Conservation (phyloP, 2,329 filamentous ascomycete genomes). For the Xylaria hypoxylon region DNA sequence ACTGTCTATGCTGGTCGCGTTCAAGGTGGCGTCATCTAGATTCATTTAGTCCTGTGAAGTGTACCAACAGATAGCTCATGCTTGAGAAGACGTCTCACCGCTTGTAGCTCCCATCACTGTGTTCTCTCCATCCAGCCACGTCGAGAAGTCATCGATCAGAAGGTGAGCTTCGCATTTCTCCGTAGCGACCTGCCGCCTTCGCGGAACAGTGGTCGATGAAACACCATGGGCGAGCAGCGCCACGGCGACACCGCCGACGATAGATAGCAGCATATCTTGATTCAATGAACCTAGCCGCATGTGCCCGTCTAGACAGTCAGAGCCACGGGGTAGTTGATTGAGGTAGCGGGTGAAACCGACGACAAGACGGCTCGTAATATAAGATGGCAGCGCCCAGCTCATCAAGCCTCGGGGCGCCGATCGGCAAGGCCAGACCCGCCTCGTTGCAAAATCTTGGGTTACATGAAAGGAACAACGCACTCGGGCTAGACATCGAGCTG, state of each 20-base stretch:
- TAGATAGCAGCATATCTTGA: constrained; percentile 44
- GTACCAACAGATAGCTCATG: not conserved
- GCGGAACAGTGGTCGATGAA: constrained; percentile 34
- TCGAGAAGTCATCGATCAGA: constrained; percentile 52
- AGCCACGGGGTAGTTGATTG: constrained; percentile 8
- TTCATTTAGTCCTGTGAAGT: constrained; percentile 17
- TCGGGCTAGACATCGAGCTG: constrained; percentile 30
- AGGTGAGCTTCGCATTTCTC: constrained; percentile 48
- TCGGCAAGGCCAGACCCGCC: constrained; percentile 34
- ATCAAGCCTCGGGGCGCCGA: constrained; percentile 33
- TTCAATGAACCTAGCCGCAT: constrained; percentile 35
- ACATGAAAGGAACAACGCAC: constrained; percentile 28
- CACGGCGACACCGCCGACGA: constrained; percentile 41
- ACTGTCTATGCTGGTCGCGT: constrained; percentile 40
- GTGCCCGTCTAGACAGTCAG: constrained; percentile 16
- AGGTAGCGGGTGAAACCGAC: not conserved
- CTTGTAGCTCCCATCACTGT: constrained; percentile 44
- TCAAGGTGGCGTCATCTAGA: constrained; percentile 49
- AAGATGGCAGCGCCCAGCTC: constrained; percentile 24
- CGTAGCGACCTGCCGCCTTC: constrained; percentile 35
- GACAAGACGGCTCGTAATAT: constrained; percentile 24
- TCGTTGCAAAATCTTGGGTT: constrained; percentile 38
- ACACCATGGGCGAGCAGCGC: constrained; percentile 43
- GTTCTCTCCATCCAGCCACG: constrained; percentile 46
- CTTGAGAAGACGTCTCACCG: constrained; percentile 41